Base-by-base conservation (phyloP, 176 grass and related monocot species). In the Panicum miliaceum region DNA sequence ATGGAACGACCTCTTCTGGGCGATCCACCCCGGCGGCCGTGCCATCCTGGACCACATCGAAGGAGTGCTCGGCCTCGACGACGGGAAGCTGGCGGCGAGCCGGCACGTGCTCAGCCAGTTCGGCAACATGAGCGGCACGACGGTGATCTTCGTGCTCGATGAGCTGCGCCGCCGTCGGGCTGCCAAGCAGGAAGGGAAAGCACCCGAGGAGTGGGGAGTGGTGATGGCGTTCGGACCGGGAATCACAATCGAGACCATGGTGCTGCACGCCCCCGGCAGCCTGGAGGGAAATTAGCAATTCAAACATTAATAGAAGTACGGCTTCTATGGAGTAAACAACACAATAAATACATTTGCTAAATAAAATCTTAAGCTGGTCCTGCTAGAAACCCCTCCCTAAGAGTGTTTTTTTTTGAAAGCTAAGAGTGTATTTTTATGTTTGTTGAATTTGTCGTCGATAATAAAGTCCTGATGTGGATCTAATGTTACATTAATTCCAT, bases 1-100 rank as follows among this genome's bases (percentile, higher is more conserved):
- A 27, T 92, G 82, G 78, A 92, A 89, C 15, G 82, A 87, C 38
- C 76, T 92, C 22, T 92, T 92, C 70, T 92, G 79, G 73, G 73
- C 88, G 4, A 84, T 84, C 8, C 91, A 89, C 56, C 84, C 87
- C 1, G 87, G 84, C 0, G 84, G 88, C 0, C 80, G 68, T 0
- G 76, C 75, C 1, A 87, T 90, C 29, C n/a, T 89, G 5, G 87
- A 90, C 79, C 87, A 87, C 14, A 47, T 93, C 25, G 84, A 93
- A 25, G 71, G 57, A 3, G 73, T 88, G 62, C 26, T 93, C 46
- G 81, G 54, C 18, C 38, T 90, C 2, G 12, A 85, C 13, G 82
- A 84, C 36, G 77, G 74, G 26, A 89, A 84, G 69, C 73, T 86
- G 32, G 48, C 40, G 23, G 22, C 57, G 22, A 79, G 80, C 14